Evolutionary conservation across 1,284 basidiomycete species (phyloP).

Genomic region (Acaromyces ingoldii): DNA sequence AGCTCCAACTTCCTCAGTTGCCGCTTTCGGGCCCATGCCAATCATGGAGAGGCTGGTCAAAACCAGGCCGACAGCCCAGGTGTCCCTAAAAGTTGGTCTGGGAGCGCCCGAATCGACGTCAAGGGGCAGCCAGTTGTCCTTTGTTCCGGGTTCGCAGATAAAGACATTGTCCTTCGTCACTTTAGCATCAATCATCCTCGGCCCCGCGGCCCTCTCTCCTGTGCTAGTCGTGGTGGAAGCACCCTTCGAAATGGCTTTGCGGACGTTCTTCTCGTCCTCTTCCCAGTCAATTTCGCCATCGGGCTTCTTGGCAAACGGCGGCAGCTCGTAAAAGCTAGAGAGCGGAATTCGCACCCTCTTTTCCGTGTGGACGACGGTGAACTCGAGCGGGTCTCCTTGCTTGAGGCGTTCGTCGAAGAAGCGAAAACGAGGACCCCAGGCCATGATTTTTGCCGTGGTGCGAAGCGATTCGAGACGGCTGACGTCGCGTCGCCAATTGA

Average conservation of each 20-base stretch:
- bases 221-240: conserved; percentile 5
- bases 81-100: conserved; percentile 13
- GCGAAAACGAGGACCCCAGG: conserved; percentile 41
- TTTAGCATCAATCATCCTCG: conserved; percentile 27
- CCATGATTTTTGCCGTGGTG: conserved; percentile 29
- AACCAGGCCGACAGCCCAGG: conserved; percentile 28
- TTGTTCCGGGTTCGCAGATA: conserved; percentile 22
- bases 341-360: conserved; percentile 46
- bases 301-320: conserved; percentile 15
- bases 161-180: conserved; percentile 25
- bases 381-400: conserved; percentile 1
- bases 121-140: conserved; percentile 30
- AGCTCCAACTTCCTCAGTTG: not conserved
- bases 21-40: not conserved
- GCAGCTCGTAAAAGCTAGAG: conserved; percentile 32
- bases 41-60: conserved; percentile 4
- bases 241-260: conserved; percentile 15
- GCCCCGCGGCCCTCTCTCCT: conserved; percentile 4
- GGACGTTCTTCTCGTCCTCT: conserved; percentile 26
- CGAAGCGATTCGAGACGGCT: conserved; percentile 26
- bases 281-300: conserved; percentile 37
- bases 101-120: conserved; percentile 24
- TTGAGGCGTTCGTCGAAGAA: conserved; percentile 8
- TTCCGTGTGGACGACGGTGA: conserved; percentile 12
- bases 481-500: conserved; percentile 31